Evolutionary conservation across 2,329 filamentous ascomycete genomes (phyloP).

Genomic region (Drechmeria coniospora): DNA sequence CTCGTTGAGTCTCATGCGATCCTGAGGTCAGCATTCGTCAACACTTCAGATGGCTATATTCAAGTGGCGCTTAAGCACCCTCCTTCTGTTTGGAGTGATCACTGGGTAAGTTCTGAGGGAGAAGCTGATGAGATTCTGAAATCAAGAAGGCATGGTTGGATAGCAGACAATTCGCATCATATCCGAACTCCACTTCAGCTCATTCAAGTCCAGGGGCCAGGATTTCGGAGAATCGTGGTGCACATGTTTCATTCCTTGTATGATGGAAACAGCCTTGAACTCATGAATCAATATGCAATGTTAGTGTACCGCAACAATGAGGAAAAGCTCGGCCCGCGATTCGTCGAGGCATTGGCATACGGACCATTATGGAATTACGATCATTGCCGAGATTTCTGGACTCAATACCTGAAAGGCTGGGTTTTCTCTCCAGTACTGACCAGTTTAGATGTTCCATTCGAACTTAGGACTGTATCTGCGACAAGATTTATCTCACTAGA

Average conservation of each 20-base stretch:
- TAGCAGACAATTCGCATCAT: constrained; percentile 30
- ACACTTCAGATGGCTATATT: constrained; percentile 59
- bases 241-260: constrained; percentile 79
- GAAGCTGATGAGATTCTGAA: constrained; percentile 18
- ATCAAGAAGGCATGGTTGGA: constrained; percentile 33
- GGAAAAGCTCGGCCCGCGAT: constrained; percentile 30
- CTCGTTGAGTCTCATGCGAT: constrained; percentile 42
- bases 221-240: constrained; percentile 32
- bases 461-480: constrained; percentile 1
- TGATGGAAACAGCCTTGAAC: constrained; percentile 62
- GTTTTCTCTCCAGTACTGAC: constrained; percentile 4
- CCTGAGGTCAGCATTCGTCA: constrained; percentile 56
- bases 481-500: constrained; percentile 19
- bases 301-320: constrained; percentile 7
- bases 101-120: constrained; percentile 12
- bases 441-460: constrained; percentile 1
- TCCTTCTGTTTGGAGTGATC: constrained; percentile 27
- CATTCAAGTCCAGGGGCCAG: constrained; percentile 18
- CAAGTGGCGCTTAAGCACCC: constrained; percentile 47
- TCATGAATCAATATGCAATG: constrained; percentile 46
- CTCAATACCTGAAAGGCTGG: constrained; percentile 30
- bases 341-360: constrained; percentile 50
- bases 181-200: constrained; percentile 37
- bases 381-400: constrained; percentile 49
- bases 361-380: constrained; percentile 46